phyloP scores from a whole-genome alignment of 306 rosid species.

The Psophocarpus tetragonolobus region DNA sequence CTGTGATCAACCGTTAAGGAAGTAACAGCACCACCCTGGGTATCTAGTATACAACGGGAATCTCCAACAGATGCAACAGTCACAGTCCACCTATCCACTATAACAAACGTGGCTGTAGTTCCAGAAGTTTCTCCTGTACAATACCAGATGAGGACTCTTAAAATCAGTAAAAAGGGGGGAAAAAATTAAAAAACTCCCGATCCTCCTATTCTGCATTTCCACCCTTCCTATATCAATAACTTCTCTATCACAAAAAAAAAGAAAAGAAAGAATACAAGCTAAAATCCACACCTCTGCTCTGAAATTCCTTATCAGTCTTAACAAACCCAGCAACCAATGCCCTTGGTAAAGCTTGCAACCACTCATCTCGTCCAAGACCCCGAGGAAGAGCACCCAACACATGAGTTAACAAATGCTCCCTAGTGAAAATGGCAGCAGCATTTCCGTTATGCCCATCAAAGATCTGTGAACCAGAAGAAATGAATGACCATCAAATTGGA shows the following conservation, averaged over 20 bases:
- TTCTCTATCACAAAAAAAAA: not conserved
- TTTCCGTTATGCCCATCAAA: constrained; percentile 99
- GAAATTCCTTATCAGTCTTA: constrained; percentile 95
- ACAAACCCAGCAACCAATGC: constrained; percentile 98
- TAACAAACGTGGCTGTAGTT: constrained; percentile 92
- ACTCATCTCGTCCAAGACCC: constrained; percentile 87
- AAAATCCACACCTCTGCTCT: constrained; percentile 67
- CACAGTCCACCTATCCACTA: constrained; percentile 97
- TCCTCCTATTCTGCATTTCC: constrained; percentile 49
- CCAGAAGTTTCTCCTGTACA: constrained; percentile 94
- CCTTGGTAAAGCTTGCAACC: constrained; percentile 95
- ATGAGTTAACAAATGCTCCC: constrained; percentile 83
- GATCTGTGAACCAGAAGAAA: constrained; percentile 57
- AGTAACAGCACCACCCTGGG: constrained; percentile 83
- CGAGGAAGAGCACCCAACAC: constrained; percentile 88
- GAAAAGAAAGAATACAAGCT: not conserved
- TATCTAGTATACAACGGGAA: constrained; percentile 91
- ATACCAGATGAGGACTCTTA: not conserved
- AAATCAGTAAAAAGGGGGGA: constrained; percentile 23
- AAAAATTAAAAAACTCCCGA: constrained; percentile 25
- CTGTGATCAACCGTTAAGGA: constrained; percentile 92
- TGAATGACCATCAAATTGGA: constrained; percentile 18
- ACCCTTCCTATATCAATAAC: constrained; percentile 2
- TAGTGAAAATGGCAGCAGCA: constrained; percentile 85
- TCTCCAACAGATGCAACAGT: constrained; percentile 99